These are phyloP conservation scores for Sphaceloma murrayae DNA, from an alignment of 2,329 filamentous ascomycete species.

Conservation along the genomic window DNA sequence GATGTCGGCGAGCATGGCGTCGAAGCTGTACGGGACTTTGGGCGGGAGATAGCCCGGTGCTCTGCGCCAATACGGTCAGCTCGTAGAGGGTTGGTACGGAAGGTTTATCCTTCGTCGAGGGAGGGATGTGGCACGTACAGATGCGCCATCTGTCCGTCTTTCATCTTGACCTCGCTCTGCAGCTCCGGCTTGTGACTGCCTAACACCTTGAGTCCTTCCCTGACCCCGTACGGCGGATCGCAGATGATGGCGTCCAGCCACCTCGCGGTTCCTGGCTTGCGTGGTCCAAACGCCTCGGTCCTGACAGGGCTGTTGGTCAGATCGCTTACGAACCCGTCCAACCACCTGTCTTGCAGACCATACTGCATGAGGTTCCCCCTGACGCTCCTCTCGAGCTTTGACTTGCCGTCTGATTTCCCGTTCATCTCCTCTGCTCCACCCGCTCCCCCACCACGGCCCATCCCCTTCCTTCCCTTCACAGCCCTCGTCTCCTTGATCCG, in stretches of 20 bases:
- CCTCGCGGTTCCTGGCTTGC: constrained; percentile 32
- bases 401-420: constrained; percentile 63
- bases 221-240: constrained; percentile 90
- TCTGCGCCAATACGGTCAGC: too few species aligned
- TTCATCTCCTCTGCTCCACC: constrained; percentile 47
- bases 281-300: neutral
- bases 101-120: too few species aligned
- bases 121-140: too few species aligned
- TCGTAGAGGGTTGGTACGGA: too few species aligned
- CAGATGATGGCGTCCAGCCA: constrained; percentile 86
- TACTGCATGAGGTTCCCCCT: constrained; percentile 76
- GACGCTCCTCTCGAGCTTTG: constrained; percentile 42
- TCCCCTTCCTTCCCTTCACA: neutral
- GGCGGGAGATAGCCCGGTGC: constrained; percentile 67
- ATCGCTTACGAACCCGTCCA: constrained; percentile 39
- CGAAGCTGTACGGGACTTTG: constrained; percentile 85
- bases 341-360: constrained; percentile 50
- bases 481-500: constrained; percentile 29
- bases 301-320: constrained; percentile 29
- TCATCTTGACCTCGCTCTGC: constrained; percentile 47
- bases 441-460: constrained; percentile 27
- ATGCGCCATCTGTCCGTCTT: constrained; percentile 61
- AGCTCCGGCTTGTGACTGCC: constrained; percentile 55
- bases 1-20: constrained; percentile 82
- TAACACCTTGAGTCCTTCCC: constrained; percentile 82